Evolutionary conservation across 2,329 filamentous ascomycete species (phyloP), one percentile per base, ranked within the genome.

Genomic region (Penicillium oxalicum): DNA sequence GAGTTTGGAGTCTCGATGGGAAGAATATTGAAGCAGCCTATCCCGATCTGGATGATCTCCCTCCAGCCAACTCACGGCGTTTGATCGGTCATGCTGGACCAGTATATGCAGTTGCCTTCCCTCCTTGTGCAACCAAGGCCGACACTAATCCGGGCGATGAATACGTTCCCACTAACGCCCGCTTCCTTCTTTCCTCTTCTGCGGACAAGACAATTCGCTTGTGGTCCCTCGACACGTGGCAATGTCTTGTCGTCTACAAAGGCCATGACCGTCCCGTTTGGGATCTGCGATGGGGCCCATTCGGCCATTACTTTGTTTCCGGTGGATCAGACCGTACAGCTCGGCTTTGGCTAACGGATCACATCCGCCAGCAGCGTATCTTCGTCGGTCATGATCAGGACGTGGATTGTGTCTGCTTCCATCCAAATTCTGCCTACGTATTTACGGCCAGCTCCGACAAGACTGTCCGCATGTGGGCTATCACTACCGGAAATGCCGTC

Each of bases 381-480:
- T 84, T 96, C 54, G 88, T 91, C 2, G 93, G 93, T 1, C 93
- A 98, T 63, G 91, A 97, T 59, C 88, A 90, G 18, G 86, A 89
- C 58, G 88, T 96, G n/a, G 94, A 94, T 44, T 83, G 84, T 38
- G 78, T 96, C n/a, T 78, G 87, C 11, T 98, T 93, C 83, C 93
- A 98, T 62, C 89, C 91, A 0, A 98, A 98, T 65, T 89, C 88
- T 13, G 82, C 87, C 5, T 98, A 97, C 61, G 76, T 96, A 39
- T 96, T 98, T 69, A 96, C 93, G 0, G 90, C 87, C 3, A 94
- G 89, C 9, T 87, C 87, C 57, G 91, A 98, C 69, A 91, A 91
- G 68, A 93, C 90, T 0, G 88, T 97, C 32, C 85, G 93, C 28
- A 97, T 98, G 91, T 98, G 93, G 93, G 85, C 90, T 8, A 81